Evolutionary conservation across 768 basidiomycete species (phyloP), one percentile per base, ranked within the genome.

Genomic region (Psilocybe azurescens): DNA sequence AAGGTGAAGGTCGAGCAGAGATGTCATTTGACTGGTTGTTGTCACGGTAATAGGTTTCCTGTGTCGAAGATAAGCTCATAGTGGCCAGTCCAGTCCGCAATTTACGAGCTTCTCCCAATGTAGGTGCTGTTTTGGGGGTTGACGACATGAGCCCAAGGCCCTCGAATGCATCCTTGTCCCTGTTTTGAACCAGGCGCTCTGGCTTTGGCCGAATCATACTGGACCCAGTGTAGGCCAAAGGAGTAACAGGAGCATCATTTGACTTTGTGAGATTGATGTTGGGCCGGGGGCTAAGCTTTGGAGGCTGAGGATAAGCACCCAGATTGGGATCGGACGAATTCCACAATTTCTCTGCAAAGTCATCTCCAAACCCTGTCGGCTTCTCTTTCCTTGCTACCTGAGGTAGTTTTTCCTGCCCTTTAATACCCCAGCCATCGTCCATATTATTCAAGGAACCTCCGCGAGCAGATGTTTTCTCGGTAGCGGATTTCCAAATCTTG

Each of bases 61-160:
- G 63, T 5, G 70, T 67, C 9, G 58, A 55, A 39, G 63, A 74
- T 50, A 74, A 75, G 56, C 78, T 78, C 72, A 81, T 80, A 29
- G 80, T 78, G n/a, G 88, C 89, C 44, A 91, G 68, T 6, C 91
- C 90, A 11, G 90, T 91, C 54, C 89, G 81, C 58, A 89, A 71
- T 70, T 87, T 88, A 47, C 90, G 81, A 36, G 89, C 91, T 70
- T 93, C 91, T 10, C 86, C 92, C 4, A 94, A 78, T 2, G 92
- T 93, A 18, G 88, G 89, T 18, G 84, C 79, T 3, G 84, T 78
- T 54, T 78, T 79, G 24, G 77, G 79, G 29, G 74, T 67, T n/a
- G 80, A 73, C 30, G 74, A 69, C 60, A 75, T 72, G 20, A 90
- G 70, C 7, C 86, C 91, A 50, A 94, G 76, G 10, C 89, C 92